These are phyloP conservation scores for Crassisporium funariophilum DNA, from an alignment of 768 basidiomycete genomes.

Conservation along the genomic window DNA sequence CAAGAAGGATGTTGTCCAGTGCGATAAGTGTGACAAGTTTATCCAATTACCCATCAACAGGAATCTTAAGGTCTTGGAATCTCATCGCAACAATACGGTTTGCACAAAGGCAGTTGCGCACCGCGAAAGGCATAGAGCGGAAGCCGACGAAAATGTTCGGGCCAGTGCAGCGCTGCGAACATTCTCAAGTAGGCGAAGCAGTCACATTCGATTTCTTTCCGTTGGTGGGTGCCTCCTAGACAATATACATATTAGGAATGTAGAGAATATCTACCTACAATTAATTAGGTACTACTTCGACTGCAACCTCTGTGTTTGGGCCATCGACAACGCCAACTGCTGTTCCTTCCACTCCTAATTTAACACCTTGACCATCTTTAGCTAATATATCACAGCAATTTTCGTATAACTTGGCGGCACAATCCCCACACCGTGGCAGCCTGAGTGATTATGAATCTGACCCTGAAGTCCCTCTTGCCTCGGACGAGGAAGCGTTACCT, in stretches of 20 bases:
- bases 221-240: background rate
- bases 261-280: background rate
- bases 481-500: background rate
- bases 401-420: background rate
- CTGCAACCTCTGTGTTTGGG: background rate
- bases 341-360: background rate
- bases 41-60: background rate
- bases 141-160: background rate
- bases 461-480: background rate
- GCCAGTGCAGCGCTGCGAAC: background rate
- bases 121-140: background rate
- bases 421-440: background rate
- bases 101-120: background rate
- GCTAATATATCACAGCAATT: background rate
- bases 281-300: background rate
- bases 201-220: background rate
- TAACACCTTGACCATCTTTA: background rate
- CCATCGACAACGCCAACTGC: background rate
- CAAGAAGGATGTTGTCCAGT: background rate
- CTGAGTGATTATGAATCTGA: background rate
- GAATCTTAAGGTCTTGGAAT: background rate
- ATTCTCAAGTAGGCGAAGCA: background rate
- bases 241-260: background rate
- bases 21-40: background rate
- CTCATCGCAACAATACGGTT: background rate